Conservation (phyloP, 306 rosid genomes). For the Quercus ilex region DNA sequence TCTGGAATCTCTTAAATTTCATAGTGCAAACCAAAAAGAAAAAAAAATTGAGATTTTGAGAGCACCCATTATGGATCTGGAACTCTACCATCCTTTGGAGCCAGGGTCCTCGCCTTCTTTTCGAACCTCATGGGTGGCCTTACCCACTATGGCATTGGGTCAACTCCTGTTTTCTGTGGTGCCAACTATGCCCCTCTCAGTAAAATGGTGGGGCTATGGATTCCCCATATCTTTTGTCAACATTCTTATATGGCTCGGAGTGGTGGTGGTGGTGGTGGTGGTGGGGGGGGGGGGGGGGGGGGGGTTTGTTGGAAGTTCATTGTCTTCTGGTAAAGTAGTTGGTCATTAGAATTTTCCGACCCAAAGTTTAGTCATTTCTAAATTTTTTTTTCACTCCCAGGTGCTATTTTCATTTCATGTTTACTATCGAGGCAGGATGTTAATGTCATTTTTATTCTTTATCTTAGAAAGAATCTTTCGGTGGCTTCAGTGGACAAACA, state of each 20-base stretch:
- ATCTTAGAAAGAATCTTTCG: constrained; percentile 36
- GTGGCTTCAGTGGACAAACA: constrained; percentile 35
- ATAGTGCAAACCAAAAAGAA: too few relatives aligned
- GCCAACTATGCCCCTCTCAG: constrained; percentile 93
- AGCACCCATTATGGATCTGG: constrained; percentile 23
- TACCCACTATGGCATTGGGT: constrained; percentile 96
- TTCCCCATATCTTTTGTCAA: constrained; percentile 74
- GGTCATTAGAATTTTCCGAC: constrained; percentile 24
- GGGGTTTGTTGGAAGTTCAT: constrained; percentile 89
- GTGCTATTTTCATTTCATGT: constrained; percentile 19
- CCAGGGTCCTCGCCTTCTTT: constrained; percentile 85
- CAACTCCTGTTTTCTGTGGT: constrained; percentile 92
- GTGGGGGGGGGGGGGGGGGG: not conserved
- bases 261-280: not conserved
- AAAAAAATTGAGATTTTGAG: too few relatives aligned
- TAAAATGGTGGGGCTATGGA: constrained; percentile 96
- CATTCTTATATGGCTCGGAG: constrained; percentile 86
- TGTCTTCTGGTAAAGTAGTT: constrained; percentile 69
- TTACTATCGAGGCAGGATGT: constrained; percentile 38
- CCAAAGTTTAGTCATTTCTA: not conserved
- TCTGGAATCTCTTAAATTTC: too few relatives aligned
- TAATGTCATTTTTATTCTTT: constrained; percentile 30
- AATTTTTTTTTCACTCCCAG: constrained; percentile 29
- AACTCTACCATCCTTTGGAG: constrained; percentile 85
- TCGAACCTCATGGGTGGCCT: constrained; percentile 98